Percentiles rank a stretch among this genome's conserved stretches.
These are phyloP conservation scores for Boletus tylopilopsis DNA, from an alignment of 768 basidiomycete species.

Conservation along the genomic window DNA sequence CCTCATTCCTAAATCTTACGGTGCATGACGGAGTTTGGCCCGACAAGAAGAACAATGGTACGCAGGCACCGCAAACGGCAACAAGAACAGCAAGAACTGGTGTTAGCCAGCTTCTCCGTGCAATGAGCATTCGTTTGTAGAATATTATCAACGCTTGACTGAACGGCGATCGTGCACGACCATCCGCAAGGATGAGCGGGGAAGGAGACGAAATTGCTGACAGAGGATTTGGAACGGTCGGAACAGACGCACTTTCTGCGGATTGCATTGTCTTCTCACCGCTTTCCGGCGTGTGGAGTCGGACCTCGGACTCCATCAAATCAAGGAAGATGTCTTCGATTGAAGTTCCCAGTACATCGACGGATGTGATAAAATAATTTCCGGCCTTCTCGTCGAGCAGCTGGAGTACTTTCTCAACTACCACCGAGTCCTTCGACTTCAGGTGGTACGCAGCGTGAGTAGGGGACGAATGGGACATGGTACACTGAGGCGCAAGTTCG, in stretches of 20 bases:
- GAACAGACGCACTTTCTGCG: background rate
- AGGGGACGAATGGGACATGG: constrained; percentile 41
- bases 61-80: constrained; percentile 58
- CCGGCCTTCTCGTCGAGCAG: constrained; percentile 46
- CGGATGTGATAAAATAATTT: constrained; percentile 42
- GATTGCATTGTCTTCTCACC: constrained; percentile 18
- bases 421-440: constrained; percentile 51
- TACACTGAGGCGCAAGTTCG: constrained; percentile 42
- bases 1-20: constrained; percentile 34
- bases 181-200: constrained; percentile 37
- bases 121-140: constrained; percentile 62
- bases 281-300: constrained; percentile 23
- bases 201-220: background rate
- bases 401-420: constrained; percentile 54
- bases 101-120: constrained; percentile 65
- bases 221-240: background rate
- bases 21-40: constrained; percentile 51
- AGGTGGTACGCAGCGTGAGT: constrained; percentile 52
- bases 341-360: constrained; percentile 68
- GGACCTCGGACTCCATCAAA: constrained; percentile 48
- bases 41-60: constrained; percentile 63
- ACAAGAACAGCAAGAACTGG: constrained; percentile 51
- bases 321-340: constrained; percentile 82
- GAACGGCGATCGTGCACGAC: constrained; percentile 52
- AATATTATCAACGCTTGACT: constrained; percentile 70